Base-by-base conservation (phyloP, 2,329 filamentous ascomycete species). In the Alternaria sp. region DNA sequence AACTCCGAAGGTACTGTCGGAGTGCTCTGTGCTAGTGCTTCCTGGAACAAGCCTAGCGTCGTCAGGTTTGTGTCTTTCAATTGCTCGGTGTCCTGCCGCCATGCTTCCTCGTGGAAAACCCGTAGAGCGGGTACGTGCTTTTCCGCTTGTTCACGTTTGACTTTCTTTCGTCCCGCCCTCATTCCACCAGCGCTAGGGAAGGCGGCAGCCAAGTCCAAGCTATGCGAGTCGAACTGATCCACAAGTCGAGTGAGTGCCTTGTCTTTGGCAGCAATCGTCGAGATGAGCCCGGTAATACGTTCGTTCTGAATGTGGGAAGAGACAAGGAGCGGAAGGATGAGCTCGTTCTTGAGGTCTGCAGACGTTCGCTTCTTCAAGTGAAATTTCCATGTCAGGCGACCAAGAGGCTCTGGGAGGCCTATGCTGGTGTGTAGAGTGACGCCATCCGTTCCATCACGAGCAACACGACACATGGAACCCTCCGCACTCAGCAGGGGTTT, bases 331-430 rank as follows among this genome's bases (percentile, higher is more conserved):
- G 88, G 87, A 6, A 85, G 74, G 10, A 89, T 79, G 21, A 90
- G 74, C 50, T 85, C 80, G 47, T 78, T 77, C 12, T 83, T 85
- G n/a, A 87, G 72, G 4, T 76, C 77, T 6, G 77, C 75, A 5
- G 81, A 73, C 1, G 79, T 67, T 30, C 80, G 77, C 52, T 77
- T 83, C 8, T 69, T 76, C 17, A 95, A 79, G 51, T 84, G 79
- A 59, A 93, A 83, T 0, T 85, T 85, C 92, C 92, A 95, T 63
- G 81, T 81, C 36, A 95, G 81, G 6, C 87, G 84, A 51, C 84
- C 82, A 28, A 93, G 82, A 1, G 88, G 88, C n/a, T 82, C 78
- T 1, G 90, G 89, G 12, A 95, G 82, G 9, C 85, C 79, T 59
- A 88, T 88, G 4, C 83, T 88, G 26, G 91, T 81, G 44, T 84